These are phyloP conservation scores for Trichomonas tenax DNA, from an alignment of 208 protist genomes.

Conservation along the genomic window DNA sequence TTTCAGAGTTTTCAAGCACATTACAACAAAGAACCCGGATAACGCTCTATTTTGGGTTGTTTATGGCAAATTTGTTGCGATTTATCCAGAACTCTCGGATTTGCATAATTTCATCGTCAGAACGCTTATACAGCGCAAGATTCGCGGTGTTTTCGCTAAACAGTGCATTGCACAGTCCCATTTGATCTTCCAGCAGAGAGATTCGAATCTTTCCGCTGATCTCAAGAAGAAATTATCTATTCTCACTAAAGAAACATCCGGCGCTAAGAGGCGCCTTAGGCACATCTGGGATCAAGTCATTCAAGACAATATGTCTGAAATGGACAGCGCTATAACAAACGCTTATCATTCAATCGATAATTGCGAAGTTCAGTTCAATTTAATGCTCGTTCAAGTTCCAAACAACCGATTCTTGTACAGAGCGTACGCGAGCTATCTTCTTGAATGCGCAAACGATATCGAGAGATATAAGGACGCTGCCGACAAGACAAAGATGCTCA, in stretches of 20 bases:
- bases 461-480: background rate
- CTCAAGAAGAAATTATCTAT: background rate
- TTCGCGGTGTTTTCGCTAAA: background rate
- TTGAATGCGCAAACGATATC: background rate
- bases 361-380: background rate
- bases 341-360: background rate
- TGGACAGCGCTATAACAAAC: background rate
- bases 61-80: background rate
- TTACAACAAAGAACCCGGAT: background rate
- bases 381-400: background rate
- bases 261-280: background rate
- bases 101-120: background rate
- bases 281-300: background rate
- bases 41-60: background rate
- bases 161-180: too few species aligned
- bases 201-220: background rate
- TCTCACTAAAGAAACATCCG: background rate
- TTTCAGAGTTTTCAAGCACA: background rate
- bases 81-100: background rate
- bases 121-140: background rate
- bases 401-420: background rate
- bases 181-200: background rate
- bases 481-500: background rate
- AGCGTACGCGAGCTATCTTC: background rate
- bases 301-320: background rate